Evolutionary conservation across 140 eudicot species (phyloP).

Genomic region (Stevia rebaudiana): DNA sequence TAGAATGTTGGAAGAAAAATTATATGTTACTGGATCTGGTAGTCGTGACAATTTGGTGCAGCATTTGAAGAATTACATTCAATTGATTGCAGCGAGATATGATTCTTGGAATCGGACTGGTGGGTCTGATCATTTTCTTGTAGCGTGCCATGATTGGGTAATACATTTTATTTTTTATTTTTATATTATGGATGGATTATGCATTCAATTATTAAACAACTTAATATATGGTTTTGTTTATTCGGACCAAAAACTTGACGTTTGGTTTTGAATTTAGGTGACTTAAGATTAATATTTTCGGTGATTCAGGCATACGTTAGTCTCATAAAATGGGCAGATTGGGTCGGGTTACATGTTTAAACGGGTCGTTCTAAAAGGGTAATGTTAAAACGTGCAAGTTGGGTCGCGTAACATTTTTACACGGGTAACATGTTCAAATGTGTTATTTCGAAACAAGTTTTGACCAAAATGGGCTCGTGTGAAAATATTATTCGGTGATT

Average conservation of each 20-base stretch:
- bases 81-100: conserved; percentile 37
- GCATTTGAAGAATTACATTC: conserved; percentile 51
- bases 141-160: conserved; percentile 96
- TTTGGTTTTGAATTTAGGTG: too few relatives aligned
- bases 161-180: not conserved
- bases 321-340: too few relatives aligned
- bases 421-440: too few relatives aligned
- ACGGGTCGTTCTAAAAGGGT: not conserved
- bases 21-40: conserved; percentile 60
- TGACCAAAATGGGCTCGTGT: not conserved
- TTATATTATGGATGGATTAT: not conserved
- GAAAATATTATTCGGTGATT: not conserved
- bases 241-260: not conserved
- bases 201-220: not conserved
- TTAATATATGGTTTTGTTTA: not conserved
- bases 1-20: conserved; percentile 44
- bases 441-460: too few relatives aligned
- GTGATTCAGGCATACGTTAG: too few relatives aligned
- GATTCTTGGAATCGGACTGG: conserved; percentile 69
- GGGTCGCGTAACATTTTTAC: too few relatives aligned
- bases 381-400: too few relatives aligned
- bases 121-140: conserved; percentile 85
- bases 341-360: not conserved
- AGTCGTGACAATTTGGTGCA: conserved; percentile 51
- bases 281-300: too few relatives aligned